Base-by-base conservation (phyloP, 495 filamentous ascomycete species). In the Terfezia claveryi region DNA sequence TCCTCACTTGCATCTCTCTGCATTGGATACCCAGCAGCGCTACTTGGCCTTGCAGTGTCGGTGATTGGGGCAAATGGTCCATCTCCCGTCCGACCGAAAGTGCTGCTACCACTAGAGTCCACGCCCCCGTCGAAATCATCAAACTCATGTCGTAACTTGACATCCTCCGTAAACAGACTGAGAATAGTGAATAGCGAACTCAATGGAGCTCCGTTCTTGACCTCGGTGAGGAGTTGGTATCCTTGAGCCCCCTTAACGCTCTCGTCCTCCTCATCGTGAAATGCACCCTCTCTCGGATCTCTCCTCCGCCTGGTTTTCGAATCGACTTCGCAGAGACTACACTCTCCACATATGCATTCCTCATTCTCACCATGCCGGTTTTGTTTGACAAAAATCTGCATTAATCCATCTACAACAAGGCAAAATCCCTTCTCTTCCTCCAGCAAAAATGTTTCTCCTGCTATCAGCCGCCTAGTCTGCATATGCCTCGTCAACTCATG, bases 351-450 rank as follows among this genome's bases (percentile, higher is more conserved):
- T 32, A 7, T 32, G 27, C 27, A 32, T 38, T 68, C 70, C 32
- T 69, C 66, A 27, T 63, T 65, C 23, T 69, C 62, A 3, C 68
- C 69, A 46, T 83, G 75, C 12, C 80, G 77, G 17, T 76, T 77
- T 17, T 91, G 94, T 66, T 94, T 95, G 63, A 96, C 91, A 66
- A 96, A 98, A 46, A 98, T 95, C 68, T 98, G 88, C 1, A 98
- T 92, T 56, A 95, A 62, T 0, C 91, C 91, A 72, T 98, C 92
- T 8, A 98, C 91, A 11, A 98, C 91, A 57, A 98, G 73, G 62
- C 92, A 98, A 63, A 98, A 98, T 0, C 91, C 91, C 61, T 98
- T 93, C 62, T 98, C 91, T 65, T 96, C 91, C 64, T 96, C 91
- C 44, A 98, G 73, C 64, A 94, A 78, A 56, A 96, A 67, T 1